phyloP scores from a whole-genome alignment of 2,329 filamentous ascomycete species.

The Pseudogymnoascus sp. region DNA sequence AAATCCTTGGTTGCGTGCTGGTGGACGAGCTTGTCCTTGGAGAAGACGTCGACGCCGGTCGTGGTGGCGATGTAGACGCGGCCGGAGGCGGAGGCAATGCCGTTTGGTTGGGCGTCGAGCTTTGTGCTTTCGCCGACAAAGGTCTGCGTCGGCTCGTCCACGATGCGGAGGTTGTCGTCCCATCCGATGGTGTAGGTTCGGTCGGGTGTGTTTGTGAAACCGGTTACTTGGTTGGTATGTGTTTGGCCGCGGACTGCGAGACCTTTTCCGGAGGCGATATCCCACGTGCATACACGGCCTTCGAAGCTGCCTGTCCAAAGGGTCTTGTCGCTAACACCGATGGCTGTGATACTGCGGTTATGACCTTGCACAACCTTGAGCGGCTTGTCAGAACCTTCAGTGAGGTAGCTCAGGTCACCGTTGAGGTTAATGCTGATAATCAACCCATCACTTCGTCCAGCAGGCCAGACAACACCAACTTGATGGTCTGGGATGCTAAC shows the following conservation, averaged over 20 bases:
- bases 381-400: slow-evolving; percentile 60
- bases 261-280: slow-evolving; percentile 60
- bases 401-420: slow-evolving; percentile 84
- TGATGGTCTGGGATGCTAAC: slow-evolving; percentile 77
- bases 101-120: slow-evolving; percentile 73
- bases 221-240: slow-evolving; percentile 79
- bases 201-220: slow-evolving; percentile 54
- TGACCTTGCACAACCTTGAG: slow-evolving; percentile 73
- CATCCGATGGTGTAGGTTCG: slow-evolving; percentile 81
- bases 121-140: slow-evolving; percentile 63
- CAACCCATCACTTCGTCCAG: slow-evolving; percentile 71
- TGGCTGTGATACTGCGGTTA: slow-evolving; percentile 79
- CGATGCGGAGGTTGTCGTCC: slow-evolving; percentile 81
- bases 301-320: slow-evolving; percentile 90
- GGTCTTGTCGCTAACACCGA: slow-evolving; percentile 54
- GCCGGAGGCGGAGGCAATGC: slow-evolving; percentile 47
- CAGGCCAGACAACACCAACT: slow-evolving; percentile 86
- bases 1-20: slow-evolving; percentile 50
- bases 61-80: slow-evolving; percentile 42
- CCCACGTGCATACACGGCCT: slow-evolving; percentile 78
- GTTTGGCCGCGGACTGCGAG: slow-evolving; percentile 66
- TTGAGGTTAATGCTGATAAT: slow-evolving; percentile 84
- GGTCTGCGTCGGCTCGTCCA: slow-evolving; percentile 65
- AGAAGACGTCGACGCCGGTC: slow-evolving; percentile 50
- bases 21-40: slow-evolving; percentile 51